Conservation (phyloP, 1,284 basidiomycete genomes). For the Testicularia cyperi region DNA sequence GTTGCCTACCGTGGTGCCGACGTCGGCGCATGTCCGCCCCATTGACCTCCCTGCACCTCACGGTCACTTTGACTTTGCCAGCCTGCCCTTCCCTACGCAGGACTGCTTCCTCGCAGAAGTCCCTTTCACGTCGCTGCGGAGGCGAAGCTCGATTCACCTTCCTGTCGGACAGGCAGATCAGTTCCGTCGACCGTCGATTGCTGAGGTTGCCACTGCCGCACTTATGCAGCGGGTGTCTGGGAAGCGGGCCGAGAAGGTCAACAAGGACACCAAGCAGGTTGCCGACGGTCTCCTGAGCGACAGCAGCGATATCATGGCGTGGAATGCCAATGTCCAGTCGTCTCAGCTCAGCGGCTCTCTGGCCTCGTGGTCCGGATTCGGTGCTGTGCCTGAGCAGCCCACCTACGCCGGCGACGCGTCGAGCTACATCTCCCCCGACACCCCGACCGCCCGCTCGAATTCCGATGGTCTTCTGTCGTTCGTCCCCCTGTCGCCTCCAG, state of each 20-base stretch:
- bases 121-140: slow-evolving; percentile 13
- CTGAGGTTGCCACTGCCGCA: slow-evolving; percentile 25
- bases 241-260: slow-evolving; percentile 22
- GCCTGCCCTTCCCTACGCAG: slow-evolving; percentile 33
- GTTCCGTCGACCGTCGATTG: slow-evolving; percentile 25
- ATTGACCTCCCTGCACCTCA: slow-evolving; percentile 36
- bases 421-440: slow-evolving; percentile 3
- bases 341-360: slow-evolving; percentile 14
- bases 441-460: slow-evolving; percentile 10
- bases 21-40: slow-evolving; percentile 38
- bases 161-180: slow-evolving; percentile 17
- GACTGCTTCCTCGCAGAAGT: slow-evolving; percentile 18
- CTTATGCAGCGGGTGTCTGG: slow-evolving; percentile 24
- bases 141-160: slow-evolving; percentile 31
- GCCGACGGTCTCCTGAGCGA: slow-evolving; percentile 14
- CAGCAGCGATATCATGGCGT: slow-evolving; percentile 17
- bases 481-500: slow-evolving; percentile 16
- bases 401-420: background rate
- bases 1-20: slow-evolving; percentile 25
- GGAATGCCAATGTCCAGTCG: slow-evolving; percentile 34
- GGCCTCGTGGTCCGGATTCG: slow-evolving; percentile 21
- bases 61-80: slow-evolving; percentile 39
- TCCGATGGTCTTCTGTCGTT: slow-evolving; percentile 20
- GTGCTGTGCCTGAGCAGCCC: background rate
- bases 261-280: slow-evolving; percentile 17